These are phyloP conservation scores for Dendrostoma leiphaemia DNA, from an alignment of 2,329 filamentous ascomycete genomes.

Conservation along the genomic window DNA sequence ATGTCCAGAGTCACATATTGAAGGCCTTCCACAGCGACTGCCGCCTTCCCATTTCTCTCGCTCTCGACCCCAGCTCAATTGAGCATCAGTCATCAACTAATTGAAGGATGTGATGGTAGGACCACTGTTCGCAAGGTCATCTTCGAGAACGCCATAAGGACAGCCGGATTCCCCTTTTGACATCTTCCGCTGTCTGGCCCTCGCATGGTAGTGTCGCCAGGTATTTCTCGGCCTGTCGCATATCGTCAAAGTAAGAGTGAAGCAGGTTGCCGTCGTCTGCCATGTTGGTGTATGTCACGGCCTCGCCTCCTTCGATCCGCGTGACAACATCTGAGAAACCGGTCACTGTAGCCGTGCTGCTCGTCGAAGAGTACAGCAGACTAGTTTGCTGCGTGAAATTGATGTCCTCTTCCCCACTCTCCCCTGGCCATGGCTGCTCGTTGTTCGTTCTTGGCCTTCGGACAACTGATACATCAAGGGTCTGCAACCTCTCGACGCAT, in stretches of 20 bases:
- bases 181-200: not conserved
- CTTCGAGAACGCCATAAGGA: not conserved
- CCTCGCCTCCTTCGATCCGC: not conserved
- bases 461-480: no score
- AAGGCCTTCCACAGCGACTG: no score
- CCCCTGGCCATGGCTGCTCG: no score
- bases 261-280: not conserved
- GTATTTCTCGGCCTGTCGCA: not conserved
- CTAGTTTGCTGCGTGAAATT: no score
- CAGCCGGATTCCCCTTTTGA: not conserved
- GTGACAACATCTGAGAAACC: not conserved
- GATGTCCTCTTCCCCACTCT: no score
- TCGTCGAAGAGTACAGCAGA: no score
- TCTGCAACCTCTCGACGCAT: not conserved
- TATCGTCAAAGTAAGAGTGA: not conserved
- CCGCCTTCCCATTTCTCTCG: no score
- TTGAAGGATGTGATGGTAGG: not conserved
- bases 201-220: not conserved
- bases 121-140: not conserved
- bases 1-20: no score
- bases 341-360: not conserved
- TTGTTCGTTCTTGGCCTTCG: no score
- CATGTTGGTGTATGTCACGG: not conserved
- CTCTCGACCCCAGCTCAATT: no score
- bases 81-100: no score